Evolutionary conservation across 208 protist genomes (phyloP).

Genomic region (Trypanosoma melophagium): DNA sequence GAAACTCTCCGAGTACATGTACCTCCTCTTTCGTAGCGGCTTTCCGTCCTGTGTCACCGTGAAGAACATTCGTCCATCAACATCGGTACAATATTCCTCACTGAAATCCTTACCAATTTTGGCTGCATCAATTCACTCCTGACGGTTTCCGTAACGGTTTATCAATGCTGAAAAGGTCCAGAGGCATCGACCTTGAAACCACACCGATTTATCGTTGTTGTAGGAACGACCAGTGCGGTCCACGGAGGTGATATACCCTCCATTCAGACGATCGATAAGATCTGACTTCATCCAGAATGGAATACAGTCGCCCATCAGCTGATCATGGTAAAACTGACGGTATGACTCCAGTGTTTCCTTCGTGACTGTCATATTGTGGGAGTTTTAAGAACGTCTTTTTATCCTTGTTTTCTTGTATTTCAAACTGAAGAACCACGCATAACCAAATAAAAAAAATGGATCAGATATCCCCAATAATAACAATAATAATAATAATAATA

Average conservation of each 20-base stretch:
- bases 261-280: constrained; percentile 14
- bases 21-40: constrained; percentile 10
- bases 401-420: not conserved
- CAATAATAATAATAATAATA: too few species aligned
- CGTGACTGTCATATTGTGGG: constrained; percentile 1
- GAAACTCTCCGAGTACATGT: constrained; percentile 24
- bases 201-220: constrained; percentile 18
- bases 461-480: too few species aligned
- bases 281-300: constrained; percentile 21
- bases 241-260: constrained; percentile 18
- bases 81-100: constrained; percentile 13
- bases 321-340: constrained; percentile 18
- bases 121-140: constrained; percentile 7
- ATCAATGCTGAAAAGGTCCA: constrained; percentile 17
- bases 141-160: constrained; percentile 9
- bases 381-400: not conserved
- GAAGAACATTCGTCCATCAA: constrained; percentile 21
- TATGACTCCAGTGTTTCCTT: constrained; percentile 18
- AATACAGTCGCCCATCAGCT: constrained; percentile 10
- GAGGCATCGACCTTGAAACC: constrained; percentile 15
- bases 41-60: constrained; percentile 10
- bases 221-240: constrained; percentile 9
- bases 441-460: constrained; percentile 6
- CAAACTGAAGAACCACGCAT: not conserved
- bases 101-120: constrained; percentile 13